Conservation (phyloP, 192 early-diverging fungal species). For the Dissophora ornata region DNA sequence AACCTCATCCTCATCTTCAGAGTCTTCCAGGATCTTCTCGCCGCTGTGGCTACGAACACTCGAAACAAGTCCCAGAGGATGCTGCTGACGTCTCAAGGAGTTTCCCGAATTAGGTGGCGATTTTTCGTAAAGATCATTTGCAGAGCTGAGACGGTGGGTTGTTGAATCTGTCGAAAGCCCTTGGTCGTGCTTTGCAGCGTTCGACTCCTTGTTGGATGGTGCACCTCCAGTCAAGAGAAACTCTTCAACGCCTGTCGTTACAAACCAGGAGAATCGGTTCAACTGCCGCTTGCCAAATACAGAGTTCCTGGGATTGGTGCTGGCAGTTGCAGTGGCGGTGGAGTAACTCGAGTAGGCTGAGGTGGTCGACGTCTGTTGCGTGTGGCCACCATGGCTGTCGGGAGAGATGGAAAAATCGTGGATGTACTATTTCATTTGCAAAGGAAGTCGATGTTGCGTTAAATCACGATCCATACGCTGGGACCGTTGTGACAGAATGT, state of each 20-base stretch:
- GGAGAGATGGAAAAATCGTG: constrained; percentile 55
- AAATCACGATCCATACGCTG: background rate
- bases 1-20: constrained; percentile 52
- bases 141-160: constrained; percentile 13
- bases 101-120: constrained; percentile 16
- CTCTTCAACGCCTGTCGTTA: constrained; percentile 59
- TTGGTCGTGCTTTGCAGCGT: background rate
- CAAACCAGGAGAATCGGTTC: constrained; percentile 59
- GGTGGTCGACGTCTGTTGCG: constrained; percentile 20
- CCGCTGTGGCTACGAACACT: constrained; percentile 20
- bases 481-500: too few relatives aligned
- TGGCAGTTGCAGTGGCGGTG: constrained; percentile 11
- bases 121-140: constrained; percentile 9
- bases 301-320: constrained; percentile 39
- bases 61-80: constrained; percentile 1
- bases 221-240: constrained; percentile 52
- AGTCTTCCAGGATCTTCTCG: constrained; percentile 22
- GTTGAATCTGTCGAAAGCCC: background rate
- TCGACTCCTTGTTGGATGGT: background rate
- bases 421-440: constrained; percentile 34
- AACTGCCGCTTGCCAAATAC: constrained; percentile 54
- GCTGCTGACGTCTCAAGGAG: constrained; percentile 6
- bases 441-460: background rate
- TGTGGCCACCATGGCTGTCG: constrained; percentile 15
- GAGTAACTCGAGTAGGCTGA: constrained; percentile 32